A percentile compares a stretch with the other conserved stretches of the same genome.
phyloP scores from a whole-genome alignment of 306 rosid genomes.

The Prinsepia uniflora region DNA sequence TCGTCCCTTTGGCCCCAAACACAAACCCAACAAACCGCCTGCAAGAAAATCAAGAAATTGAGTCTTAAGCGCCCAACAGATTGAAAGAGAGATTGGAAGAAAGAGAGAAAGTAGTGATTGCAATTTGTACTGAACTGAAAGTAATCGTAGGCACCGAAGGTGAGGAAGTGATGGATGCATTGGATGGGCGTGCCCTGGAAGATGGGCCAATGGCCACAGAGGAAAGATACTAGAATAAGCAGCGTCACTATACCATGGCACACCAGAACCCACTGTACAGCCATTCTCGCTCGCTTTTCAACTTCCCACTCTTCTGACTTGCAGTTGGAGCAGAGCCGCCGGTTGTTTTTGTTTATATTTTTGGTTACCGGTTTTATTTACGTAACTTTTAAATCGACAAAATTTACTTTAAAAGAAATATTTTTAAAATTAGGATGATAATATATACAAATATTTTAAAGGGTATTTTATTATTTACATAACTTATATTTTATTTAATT shows the following conservation, averaged over 20 bases:
- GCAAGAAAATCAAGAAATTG: slow-evolving; percentile 4
- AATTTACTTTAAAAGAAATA: too few species aligned
- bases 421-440: too few species aligned
- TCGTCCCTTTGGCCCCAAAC: slow-evolving; percentile 62
- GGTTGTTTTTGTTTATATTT: background rate
- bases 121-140: slow-evolving; percentile 41
- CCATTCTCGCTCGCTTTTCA: slow-evolving; percentile 40
- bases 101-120: slow-evolving; percentile 11
- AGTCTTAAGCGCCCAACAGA: background rate
- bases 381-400: too few species aligned
- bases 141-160: slow-evolving; percentile 83
- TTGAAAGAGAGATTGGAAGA: background rate
- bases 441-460: too few species aligned
- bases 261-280: slow-evolving; percentile 56
- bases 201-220: slow-evolving; percentile 97
- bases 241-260: slow-evolving; percentile 69
- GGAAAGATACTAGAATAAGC: slow-evolving; percentile 62
- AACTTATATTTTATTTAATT: too few species aligned
- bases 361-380: too few species aligned
- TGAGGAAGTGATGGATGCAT: slow-evolving; percentile 64
- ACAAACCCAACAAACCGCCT: slow-evolving; percentile 69
- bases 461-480: too few species aligned
- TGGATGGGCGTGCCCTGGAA: slow-evolving; percentile 75
- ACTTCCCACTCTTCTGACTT: background rate
- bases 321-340: background rate